Conservation (phyloP, 2,329 filamentous ascomycete genomes). For the Zymoseptoria crescenta region DNA sequence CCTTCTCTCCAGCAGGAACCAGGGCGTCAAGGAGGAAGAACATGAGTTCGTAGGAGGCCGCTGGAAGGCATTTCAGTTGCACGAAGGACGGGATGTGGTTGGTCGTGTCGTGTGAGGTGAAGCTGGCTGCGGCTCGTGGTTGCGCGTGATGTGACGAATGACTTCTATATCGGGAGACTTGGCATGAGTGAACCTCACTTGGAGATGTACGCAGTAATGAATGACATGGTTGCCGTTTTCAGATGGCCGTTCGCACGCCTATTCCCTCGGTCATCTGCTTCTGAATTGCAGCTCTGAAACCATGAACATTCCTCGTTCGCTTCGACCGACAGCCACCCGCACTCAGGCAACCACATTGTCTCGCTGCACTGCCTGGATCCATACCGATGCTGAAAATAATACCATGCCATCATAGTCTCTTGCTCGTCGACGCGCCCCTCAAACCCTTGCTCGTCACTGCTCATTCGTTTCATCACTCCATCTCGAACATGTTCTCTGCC, state of each 20-base stretch:
- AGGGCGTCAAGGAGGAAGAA: neutral
- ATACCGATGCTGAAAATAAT: neutral
- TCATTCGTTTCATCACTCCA: conserved; percentile 8
- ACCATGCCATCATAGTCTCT: neutral
- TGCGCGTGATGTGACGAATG: neutral
- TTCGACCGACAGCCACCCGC: neutral
- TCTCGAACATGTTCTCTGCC: conserved; percentile 19
- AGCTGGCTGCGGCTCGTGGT: neutral
- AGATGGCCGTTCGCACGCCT: too few relatives aligned
- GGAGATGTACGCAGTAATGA: neutral
- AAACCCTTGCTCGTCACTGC: neutral
- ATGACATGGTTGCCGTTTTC: too few relatives aligned
- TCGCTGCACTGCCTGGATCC: neutral
- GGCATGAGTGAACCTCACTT: neutral
- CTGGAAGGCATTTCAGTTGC: neutral
- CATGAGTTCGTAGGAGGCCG: neutral
- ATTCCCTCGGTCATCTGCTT: neutral
- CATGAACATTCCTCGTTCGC: neutral
- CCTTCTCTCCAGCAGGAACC: neutral
- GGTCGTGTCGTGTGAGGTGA: neutral
- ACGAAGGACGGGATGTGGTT: neutral
- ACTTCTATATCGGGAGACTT: neutral
- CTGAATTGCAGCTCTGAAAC: neutral
- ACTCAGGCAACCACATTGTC: neutral
- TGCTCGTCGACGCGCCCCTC: neutral